These are phyloP conservation scores for Globisporangium cederbergense DNA, from an alignment of 352 stramenopile genomes.

Conservation along the genomic window DNA sequence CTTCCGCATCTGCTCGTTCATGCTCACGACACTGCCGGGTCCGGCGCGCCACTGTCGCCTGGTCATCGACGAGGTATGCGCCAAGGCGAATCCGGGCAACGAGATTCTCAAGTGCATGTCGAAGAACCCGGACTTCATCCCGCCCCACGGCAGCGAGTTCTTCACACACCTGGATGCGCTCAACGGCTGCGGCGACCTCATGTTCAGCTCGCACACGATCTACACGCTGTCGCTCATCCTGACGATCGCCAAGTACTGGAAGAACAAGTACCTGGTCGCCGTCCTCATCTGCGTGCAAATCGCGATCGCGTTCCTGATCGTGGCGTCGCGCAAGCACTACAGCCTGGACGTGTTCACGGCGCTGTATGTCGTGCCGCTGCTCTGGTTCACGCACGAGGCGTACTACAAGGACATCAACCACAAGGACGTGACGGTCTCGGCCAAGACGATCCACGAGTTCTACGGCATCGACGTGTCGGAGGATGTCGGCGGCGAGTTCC, in stretches of 20 bases:
- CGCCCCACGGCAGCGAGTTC: conserved; percentile 40
- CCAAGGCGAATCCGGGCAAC: conserved; percentile 39
- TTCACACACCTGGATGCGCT: conserved; percentile 78
- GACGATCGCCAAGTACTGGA: conserved; percentile 86
- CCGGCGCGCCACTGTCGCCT: conserved; percentile 71
- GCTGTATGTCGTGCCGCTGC: conserved; percentile 85
- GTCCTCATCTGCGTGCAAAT: conserved; percentile 79
- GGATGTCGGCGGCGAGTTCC: conserved; percentile 21
- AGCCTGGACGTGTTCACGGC: conserved; percentile 87
- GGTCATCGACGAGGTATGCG: conserved; percentile 61
- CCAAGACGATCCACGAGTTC: conserved; percentile 53
- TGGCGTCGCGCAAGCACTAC: conserved; percentile 89
- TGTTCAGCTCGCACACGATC: conserved; percentile 92
- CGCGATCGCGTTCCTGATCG: conserved; percentile 85
- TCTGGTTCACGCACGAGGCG: conserved; percentile 80
- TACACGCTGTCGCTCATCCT: conserved; percentile 89
- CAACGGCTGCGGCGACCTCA: conserved; percentile 87
- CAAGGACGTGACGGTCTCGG: conserved; percentile 65
- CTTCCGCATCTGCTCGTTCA: conserved; percentile 78
- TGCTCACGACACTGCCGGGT: conserved; percentile 68
- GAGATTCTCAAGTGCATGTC: conserved; percentile 52
- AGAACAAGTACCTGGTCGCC: conserved; percentile 65
- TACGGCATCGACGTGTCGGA: conserved; percentile 48
- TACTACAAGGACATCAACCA: conserved; percentile 83
- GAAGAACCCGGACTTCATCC: conserved; percentile 72